Evolutionary conservation across 2,329 filamentous ascomycete species (phyloP).

Genomic region (Ophiostoma ips): DNA sequence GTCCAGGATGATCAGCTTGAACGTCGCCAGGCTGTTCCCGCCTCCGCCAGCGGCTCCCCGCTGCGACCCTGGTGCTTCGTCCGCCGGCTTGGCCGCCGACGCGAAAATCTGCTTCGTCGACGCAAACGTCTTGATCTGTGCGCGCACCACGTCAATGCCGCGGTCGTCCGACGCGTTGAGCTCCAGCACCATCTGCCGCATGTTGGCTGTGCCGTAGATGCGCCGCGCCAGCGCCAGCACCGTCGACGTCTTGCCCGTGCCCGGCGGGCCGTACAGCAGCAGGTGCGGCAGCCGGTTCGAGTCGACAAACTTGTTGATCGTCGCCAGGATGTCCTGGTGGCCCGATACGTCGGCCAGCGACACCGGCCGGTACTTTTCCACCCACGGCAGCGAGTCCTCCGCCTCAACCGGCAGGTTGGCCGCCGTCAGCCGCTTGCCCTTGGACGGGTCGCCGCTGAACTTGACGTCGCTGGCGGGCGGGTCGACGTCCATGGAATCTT

Average conservation of each 20-base stretch:
- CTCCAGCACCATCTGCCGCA: slow-evolving; percentile 97
- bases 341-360: slow-evolving; percentile 87
- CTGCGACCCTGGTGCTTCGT: no score
- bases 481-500: slow-evolving; percentile 49
- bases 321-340: slow-evolving; percentile 92
- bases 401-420: slow-evolving; percentile 90
- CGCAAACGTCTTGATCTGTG: slow-evolving; percentile 99
- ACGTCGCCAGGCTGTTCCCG: slow-evolving; percentile 54
- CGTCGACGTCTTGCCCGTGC: slow-evolving; percentile 95
- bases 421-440: slow-evolving; percentile 81
- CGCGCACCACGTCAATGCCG: slow-evolving; percentile 92
- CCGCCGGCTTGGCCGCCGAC: slow-evolving; percentile 18
- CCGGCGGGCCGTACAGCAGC: slow-evolving; percentile 88
- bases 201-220: slow-evolving; percentile 83
- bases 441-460: slow-evolving; percentile 61
- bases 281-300: slow-evolving; percentile 89
- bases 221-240: slow-evolving; percentile 82
- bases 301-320: slow-evolving; percentile 95
- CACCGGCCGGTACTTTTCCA: slow-evolving; percentile 90
- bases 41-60: no score
- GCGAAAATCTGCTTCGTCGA: slow-evolving; percentile 95
- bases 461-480: slow-evolving; percentile 32
- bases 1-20: slow-evolving; percentile 94
- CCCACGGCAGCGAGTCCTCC: slow-evolving; percentile 88
- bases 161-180: slow-evolving; percentile 94